These are phyloP conservation scores for Odontarrhena argentea DNA, from an alignment of 345 rosid genomes.

Conservation along the genomic window DNA sequence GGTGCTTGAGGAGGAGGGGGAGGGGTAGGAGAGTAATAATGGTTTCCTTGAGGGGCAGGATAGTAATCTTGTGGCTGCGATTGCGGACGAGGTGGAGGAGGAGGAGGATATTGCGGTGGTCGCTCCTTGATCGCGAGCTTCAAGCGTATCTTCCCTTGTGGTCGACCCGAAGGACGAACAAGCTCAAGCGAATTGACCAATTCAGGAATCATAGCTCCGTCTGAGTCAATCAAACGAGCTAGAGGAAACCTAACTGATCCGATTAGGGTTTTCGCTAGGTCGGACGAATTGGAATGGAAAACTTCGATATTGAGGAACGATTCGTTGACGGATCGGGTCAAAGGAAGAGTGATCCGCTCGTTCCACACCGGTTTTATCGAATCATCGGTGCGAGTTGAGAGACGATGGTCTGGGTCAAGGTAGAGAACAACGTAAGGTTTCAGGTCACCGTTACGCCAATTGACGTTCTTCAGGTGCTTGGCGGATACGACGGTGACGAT, in stretches of 20 bases:
- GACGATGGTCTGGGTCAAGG: conserved; percentile 50
- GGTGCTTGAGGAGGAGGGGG: conserved; percentile 27
- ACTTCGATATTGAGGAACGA: conserved; percentile 54
- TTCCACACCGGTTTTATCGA: conserved; percentile 56
- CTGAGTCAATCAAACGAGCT: conserved; percentile 51
- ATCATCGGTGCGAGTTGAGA: conserved; percentile 57
- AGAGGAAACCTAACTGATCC: conserved; percentile 61
- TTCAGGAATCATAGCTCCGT: conserved; percentile 36
- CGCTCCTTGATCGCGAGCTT: conserved; percentile 49
- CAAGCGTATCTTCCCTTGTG: conserved; percentile 62
- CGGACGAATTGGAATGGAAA: conserved; percentile 54
- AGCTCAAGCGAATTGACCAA: conserved; percentile 46
- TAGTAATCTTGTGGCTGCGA: conserved; percentile 46
- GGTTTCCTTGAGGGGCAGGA: conserved; percentile 41
- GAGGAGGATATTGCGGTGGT: conserved; percentile 41
- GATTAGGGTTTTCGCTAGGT: conserved; percentile 56
- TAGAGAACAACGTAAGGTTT: conserved; percentile 58
- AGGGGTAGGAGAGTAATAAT: conserved; percentile 53
- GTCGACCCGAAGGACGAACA: conserved; percentile 66
- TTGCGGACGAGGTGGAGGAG: conserved; percentile 47
- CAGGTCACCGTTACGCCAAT: conserved; percentile 66
- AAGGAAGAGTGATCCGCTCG: conserved; percentile 52
- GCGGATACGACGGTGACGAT: conserved; percentile 52
- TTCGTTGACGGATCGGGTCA: conserved; percentile 50
- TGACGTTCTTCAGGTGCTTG: conserved; percentile 65